Evolutionary conservation across 176 grass and related monocot species (phyloP).

Genomic region (Oryza meyeriana): DNA sequence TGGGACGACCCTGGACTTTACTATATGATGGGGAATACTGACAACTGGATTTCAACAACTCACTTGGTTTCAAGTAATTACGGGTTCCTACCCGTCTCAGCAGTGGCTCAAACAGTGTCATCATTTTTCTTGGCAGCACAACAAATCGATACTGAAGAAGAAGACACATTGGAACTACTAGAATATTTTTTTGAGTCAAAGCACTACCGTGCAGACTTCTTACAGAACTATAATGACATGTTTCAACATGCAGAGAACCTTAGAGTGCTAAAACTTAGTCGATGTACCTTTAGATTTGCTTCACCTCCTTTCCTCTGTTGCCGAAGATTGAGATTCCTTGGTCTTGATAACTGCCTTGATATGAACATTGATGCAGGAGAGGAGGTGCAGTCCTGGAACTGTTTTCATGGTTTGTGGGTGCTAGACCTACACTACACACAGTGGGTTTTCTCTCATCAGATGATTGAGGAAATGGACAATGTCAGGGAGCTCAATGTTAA

Average conservation of each 20-base stretch:
- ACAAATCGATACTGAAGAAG: background rate
- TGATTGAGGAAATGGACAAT: background rate
- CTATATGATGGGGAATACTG: background rate
- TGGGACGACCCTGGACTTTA: background rate
- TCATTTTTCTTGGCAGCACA: background rate
- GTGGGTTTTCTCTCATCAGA: background rate
- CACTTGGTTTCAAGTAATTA: background rate
- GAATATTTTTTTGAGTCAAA: background rate
- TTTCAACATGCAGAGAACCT: background rate
- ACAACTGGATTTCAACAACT: background rate
- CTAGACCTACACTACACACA: background rate
- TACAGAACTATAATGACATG: background rate
- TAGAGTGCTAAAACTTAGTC: background rate
- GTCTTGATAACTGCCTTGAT: background rate
- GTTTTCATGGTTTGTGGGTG: background rate
- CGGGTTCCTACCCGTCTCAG: background rate
- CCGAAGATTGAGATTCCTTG: background rate
- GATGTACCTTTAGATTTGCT: background rate
- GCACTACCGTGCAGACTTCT: background rate
- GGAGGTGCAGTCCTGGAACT: background rate
- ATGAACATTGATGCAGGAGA: background rate
- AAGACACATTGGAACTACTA: background rate
- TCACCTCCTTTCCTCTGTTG: conserved; percentile 7
- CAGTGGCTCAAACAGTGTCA: background rate
- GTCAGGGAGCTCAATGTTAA: background rate